Evolutionary conservation across 441 rosid species (phyloP), one percentile per base, ranked within the genome.

Genomic region (Erysimum cheiri): DNA sequence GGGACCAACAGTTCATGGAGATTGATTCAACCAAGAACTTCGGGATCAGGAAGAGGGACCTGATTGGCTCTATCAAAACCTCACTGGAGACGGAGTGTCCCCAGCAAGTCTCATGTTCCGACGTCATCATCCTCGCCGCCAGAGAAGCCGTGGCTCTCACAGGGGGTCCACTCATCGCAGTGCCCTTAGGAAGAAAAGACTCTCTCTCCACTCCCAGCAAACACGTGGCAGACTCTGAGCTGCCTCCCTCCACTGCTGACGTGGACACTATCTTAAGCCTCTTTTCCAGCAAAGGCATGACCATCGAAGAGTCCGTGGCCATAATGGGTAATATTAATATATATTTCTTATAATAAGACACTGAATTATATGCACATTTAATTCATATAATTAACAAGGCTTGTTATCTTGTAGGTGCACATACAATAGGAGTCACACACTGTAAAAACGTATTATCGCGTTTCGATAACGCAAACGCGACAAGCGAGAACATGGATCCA

Each of bases 281-380:
- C 35, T 83, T 83, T 52, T 57, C 71, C 35, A 17, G 31, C 44
- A 70, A 71, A 61, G 77, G 74, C 67, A 81, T 81, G 87, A 65
- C 77, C 64, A 31, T 73, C 10, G 77, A 77, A 65, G 87, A 83
- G 57, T 81, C 87, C 54, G 84, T 83, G 0, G 87, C 84, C 80
- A 77, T 83, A 43, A 70, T 83, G 72, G 86, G 84, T 83, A 79
- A 79, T 40, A 14, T 12, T 5, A 1, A 4, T 32, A 5, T 33
- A 19, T 11, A 22, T 35, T 54, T 54, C 13, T 13, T 44, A 11
- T 62, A 32, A 19, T 4, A 13, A n/a, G 28, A 39, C 37, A 24
- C 29, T 53, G 22, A 50, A 41, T 19, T n/a, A 5, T 12, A 2
- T 1, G 13, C 36, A 13, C 29, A 48, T 60, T 31, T 49, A 29